Percentiles rank a stretch among this genome's conserved stretches.
These are phyloP conservation scores for Annona cherimola DNA, from an alignment of 164 flowering plant species.

Conservation along the genomic window DNA sequence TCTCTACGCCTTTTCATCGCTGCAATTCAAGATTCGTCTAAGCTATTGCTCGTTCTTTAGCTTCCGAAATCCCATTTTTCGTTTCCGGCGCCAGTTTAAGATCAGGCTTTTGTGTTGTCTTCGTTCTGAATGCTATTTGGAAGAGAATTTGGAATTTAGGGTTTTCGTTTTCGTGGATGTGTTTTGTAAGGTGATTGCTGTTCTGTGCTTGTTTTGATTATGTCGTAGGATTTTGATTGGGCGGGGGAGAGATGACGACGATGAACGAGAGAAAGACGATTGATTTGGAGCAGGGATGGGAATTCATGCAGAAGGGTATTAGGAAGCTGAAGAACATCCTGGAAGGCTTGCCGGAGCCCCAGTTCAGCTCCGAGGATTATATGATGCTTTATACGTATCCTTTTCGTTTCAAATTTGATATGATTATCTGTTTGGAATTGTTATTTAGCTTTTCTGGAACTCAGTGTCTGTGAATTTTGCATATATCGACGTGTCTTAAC, in stretches of 20 bases:
- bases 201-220: not conserved
- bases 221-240: not conserved
- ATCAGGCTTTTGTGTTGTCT: not conserved
- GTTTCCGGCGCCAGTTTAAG: not conserved
- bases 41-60: not conserved
- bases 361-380: constrained; percentile 71
- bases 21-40: not conserved
- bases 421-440: not conserved
- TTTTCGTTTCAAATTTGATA: not conserved
- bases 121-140: not conserved
- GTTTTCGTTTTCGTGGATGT: not conserved
- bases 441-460: too few species aligned
- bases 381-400: constrained; percentile 89
- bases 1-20: not conserved
- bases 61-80: not conserved
- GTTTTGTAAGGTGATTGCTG: not conserved
- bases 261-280: constrained; percentile 55
- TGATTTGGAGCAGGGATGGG: constrained; percentile 88
- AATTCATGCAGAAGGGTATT: constrained; percentile 75
- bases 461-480: too few species aligned
- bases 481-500: too few species aligned
- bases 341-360: constrained; percentile 64
- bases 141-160: not conserved
- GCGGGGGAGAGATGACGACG: constrained; percentile 17
- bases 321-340: constrained; percentile 73